Evolutionary conservation across 1,139 yeast genomes (phyloP), one percentile per base, ranked within the genome.

Genomic region (Magnusiomyces paraingens): DNA sequence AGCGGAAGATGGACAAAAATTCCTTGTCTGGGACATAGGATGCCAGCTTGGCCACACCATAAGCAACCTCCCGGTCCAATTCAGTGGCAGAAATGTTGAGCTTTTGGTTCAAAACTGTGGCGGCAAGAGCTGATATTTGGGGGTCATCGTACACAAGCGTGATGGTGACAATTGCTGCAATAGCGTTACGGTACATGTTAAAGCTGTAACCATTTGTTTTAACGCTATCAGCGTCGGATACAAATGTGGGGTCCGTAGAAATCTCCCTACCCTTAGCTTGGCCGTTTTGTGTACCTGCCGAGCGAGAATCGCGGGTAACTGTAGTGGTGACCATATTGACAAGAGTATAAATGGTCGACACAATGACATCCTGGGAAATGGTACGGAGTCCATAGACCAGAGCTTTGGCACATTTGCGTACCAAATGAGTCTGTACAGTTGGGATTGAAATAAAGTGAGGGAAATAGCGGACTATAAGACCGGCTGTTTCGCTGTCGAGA

Each of bases 291-390:
- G 12, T 36, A 8, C 32, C 32, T 45, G 47, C 26, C 49, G 46
- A 32, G 20, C 47, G 18, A 39, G 29, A 54, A 54, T 43, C 66
- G 60, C 2, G 68, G 40, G 56, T 43, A 58, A 57, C 6, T 12
- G 82, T 82, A 17, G 81, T 80, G 49, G 84, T 79, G 40, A 93
- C 71, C 62, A 86, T 72, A 67, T 93, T 93, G 26, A 88, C 81
- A 60, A 91, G 75, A 0, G 95, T 84, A 67, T 93, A 93, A 54
- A 93, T 83, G 1, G 93, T 80, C n/a, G 96, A 85, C 12, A 90
- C 88, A 18, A 86, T 83, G 0, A 88, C 82, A 67, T 90, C 97
- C 64, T 89, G 94, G 22, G 86, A 75, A 41, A 77, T 66, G 2
- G 76, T 72, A 51, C 69, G 70, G 53, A 79, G 65, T 1, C 80